Evolutionary conservation across 352 stramenopile genomes (phyloP), one percentile per base, ranked within the genome.

Genomic region (Globisporangium takayamanum): DNA sequence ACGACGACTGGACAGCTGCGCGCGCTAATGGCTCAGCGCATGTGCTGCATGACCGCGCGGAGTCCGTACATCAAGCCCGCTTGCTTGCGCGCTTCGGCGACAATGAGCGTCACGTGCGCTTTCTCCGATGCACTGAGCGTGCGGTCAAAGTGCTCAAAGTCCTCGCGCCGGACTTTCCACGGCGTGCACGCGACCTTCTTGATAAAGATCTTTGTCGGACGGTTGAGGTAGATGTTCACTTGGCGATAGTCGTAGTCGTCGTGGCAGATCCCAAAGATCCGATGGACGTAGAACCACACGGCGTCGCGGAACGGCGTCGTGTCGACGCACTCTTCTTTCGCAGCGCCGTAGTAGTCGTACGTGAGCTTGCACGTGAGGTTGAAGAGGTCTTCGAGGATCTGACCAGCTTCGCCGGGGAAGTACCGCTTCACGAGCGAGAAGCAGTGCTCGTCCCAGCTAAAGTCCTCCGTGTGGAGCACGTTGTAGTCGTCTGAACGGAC

Each of bases 231-330:
- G 54, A 76, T 73, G 60, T 93, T 93, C 25, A 94, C 80, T 59
- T 89, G 82, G 41, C 76, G 69, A 64, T 94, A 94, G 67, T 94
- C 82, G 58, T 94, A 94, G 66, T 93, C 85, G 50, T 94, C 85
- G 66, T 94, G 81, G 64, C 83, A 94, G 65, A 95, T 95, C 44
- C 85, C 85, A 39, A 93, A 92, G 64, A 93, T 89, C 56, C 85
- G 83, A 60, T 93, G 85, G 18, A 94, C 84, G 44, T 93, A 95
- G 66, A 90, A 92, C 84, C 85, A 93, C 33, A 95, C 87, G 53
- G 85, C 85, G 47, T 86, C 72, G 22, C 84, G 85, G 67, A 90
- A 95, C 49, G 85, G 81, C 50, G 66, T 80, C 30, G 85, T 95
- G 73, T 95, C 84, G 45, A 93, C 63, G 42, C 68, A 72, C 28